Evolutionary conservation across 2,329 filamentous ascomycete genomes (phyloP).

Genomic region (Trichoderma sp.): DNA sequence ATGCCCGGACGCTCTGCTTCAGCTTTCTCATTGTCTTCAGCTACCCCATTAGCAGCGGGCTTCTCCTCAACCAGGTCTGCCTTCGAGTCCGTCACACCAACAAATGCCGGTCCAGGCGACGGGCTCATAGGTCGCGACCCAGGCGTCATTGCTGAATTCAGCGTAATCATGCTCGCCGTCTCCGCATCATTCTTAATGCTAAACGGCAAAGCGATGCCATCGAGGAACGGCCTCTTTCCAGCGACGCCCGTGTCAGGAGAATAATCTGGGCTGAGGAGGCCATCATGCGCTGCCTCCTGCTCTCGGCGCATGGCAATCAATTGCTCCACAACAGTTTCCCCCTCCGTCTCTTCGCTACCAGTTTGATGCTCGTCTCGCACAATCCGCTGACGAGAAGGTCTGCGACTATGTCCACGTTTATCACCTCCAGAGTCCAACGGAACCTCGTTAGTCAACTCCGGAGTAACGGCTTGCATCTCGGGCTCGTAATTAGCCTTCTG

Average conservation of each 20-base stretch:
- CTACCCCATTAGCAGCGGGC: neutral
- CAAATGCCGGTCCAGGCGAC: neutral
- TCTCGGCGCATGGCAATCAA: conserved; percentile 46
- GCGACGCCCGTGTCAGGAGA: conserved; percentile 52
- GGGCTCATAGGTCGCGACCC: conserved; percentile 39
- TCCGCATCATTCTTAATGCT: conserved; percentile 64
- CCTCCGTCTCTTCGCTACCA: conserved; percentile 34
- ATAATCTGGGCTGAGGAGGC: conserved; percentile 47
- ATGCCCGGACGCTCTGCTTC: conserved; percentile 42
- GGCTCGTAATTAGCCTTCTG: conserved; percentile 48
- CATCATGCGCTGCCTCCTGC: conserved; percentile 41
- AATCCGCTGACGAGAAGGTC: conserved; percentile 46
- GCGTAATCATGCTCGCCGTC: conserved; percentile 70
- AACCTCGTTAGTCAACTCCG: conserved; percentile 46
- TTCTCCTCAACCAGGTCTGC: neutral
- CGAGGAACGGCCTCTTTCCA: conserved; percentile 66
- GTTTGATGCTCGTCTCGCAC: conserved; percentile 57
- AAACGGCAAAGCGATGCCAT: conserved; percentile 73
- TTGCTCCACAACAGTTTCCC: conserved; percentile 46
- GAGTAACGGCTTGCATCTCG: conserved; percentile 36
- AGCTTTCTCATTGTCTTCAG: neutral
- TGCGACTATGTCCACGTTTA: conserved; percentile 35
- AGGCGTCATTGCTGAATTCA: conserved; percentile 48
- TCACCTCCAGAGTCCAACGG: conserved; percentile 45
- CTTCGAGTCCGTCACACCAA: conserved; percentile 2